These are phyloP conservation scores for Fusarium dimerum DNA, from an alignment of 2,329 filamentous ascomycete genomes.

Conservation along the genomic window DNA sequence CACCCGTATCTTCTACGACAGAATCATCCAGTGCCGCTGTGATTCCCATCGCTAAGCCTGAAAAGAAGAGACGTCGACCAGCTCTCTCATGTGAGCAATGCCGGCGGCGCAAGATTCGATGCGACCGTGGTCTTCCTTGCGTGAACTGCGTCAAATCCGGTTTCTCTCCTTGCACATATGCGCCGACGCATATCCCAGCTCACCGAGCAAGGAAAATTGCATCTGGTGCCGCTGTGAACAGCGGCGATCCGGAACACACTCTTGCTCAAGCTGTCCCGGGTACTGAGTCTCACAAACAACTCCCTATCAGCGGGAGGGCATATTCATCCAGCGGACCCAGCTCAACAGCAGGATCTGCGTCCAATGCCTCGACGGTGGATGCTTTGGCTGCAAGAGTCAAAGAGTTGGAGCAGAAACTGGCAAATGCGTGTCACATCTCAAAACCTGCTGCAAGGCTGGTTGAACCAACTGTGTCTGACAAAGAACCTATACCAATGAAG, in stretches of 20 bases:
- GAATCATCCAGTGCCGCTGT: slow-evolving; percentile 5
- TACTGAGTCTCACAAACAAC: slow-evolving; percentile 5
- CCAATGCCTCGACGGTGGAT: slow-evolving; percentile 30
- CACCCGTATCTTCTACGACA: slow-evolving; percentile 6
- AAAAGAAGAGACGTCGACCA: slow-evolving; percentile 42
- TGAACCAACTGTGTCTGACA: neutral
- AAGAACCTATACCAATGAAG: slow-evolving; percentile 23
- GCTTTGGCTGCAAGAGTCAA: slow-evolving; percentile 41
- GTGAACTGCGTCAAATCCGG: slow-evolving; percentile 59
- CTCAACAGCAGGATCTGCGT: slow-evolving; percentile 29
- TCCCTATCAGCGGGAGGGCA: slow-evolving; percentile 1
- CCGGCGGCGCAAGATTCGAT: slow-evolving; percentile 61
- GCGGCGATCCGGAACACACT: slow-evolving; percentile 8
- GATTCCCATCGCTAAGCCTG: slow-evolving; percentile 15
- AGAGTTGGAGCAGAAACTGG: slow-evolving; percentile 46
- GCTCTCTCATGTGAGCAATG: slow-evolving; percentile 58
- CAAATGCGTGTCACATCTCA: slow-evolving; percentile 27
- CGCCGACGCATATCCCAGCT: slow-evolving; percentile 36
- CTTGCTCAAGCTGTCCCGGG: slow-evolving; percentile 22
- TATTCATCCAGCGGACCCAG: slow-evolving; percentile 27
- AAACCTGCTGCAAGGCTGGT: slow-evolving; percentile 14
- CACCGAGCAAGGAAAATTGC: slow-evolving; percentile 23
- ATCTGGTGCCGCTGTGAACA: neutral
- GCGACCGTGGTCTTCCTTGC: slow-evolving; percentile 60
- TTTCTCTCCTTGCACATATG: slow-evolving; percentile 56